Base-by-base conservation (phyloP, 805 yeast genomes). In the Blastobotrys peoriensis region DNA sequence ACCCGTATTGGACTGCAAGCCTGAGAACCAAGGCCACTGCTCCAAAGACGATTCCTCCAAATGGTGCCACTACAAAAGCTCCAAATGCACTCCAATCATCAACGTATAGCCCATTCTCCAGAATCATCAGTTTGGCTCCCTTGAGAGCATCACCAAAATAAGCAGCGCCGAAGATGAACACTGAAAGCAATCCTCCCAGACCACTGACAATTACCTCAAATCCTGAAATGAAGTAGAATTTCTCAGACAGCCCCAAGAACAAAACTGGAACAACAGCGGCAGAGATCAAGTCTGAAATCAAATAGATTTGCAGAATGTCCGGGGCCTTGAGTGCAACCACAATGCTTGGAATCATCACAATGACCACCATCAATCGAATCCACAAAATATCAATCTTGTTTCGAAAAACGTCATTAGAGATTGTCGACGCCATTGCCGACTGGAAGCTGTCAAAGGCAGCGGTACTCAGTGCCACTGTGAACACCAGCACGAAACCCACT, bases 61-160 rank as follows among this genome's bases (percentile, higher is more conserved):
- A 71, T 4, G 96, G 96, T 1, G 96, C 93, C 50, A 82, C 84
- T 4, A 85, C 91, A 64, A 89, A 89, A 1, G 96, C 96, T 19
- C 95, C 97, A 67, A 89, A 89, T 0, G 95, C 81, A 56, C 94
- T 86, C 96, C 96, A 89, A 60, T 89, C 96, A 40, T 73, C 75
- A 4, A 75, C 68, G 58, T 89, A 89, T 21, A 89, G 67, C 36
- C 97, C 96, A 18, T 62, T 49, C 40, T 59, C 55, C 43, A 89
- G 71, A 47, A 89, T 67, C 42, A 89, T 66, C 41, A 89, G 70
- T 49, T 73, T 73, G 15, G 83, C 96, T 55, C 96, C 97, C 48
- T 80, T 85, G 43, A 66, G 63, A 6, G 95, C 91, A 57, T 68
- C 65, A 28, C 71, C 76, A 60, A 82, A 88, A 67, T 87, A 89